Base-by-base conservation (phyloP, 2,329 filamentous ascomycete species). In the Arthrinium phaeospermum region DNA sequence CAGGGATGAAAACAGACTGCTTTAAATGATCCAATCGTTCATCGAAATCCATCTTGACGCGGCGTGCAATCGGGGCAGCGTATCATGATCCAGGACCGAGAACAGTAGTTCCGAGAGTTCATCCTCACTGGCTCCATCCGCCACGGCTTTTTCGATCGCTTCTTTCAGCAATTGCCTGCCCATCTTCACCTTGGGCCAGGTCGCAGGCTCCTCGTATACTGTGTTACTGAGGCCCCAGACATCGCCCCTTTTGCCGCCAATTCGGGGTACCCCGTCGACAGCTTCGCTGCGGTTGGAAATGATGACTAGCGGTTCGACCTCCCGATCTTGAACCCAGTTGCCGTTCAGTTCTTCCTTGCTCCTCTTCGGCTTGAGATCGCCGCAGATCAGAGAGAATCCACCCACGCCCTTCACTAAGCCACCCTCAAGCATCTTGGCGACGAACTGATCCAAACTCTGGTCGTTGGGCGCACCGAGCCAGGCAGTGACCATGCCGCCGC, bases 301-400 rank as follows among this genome's bases (percentile, higher is more conserved):
- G 70, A 92, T 88, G 10, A 89, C 90, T 14, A 92, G 81, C 0
- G 86, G 87, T 73, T 88, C 83, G 30, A 86, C 78, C 12, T 73
- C 72, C 12, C 68, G 49, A 16, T 70, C 44, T 16, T 75, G 75
- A 34, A 76, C 77, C 16, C 30, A 45, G n/a, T 34, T 69, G 44
- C 19, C 73, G 71, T 67, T 72, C 72, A 72, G 68, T 30, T 71
- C 73, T 69, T 73, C 73, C 37, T 45, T 68, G 47, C 45, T 64
- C n/a, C 69, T 72, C 70, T 74, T 79, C 30, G 76, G 68, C 64
- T 83, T 84, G 67, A 93, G 82, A 77, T 90, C 91, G 12, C 89
- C 90, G 74, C 90, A 91, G n/a, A 92, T 84, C 77, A 93, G 86
- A 34, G 89, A 91, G 78, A 92, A 92, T 0, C 91, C 91, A 8